These are phyloP conservation scores for Acer negundo DNA, from an alignment of 345 rosid genomes.

Conservation along the genomic window DNA sequence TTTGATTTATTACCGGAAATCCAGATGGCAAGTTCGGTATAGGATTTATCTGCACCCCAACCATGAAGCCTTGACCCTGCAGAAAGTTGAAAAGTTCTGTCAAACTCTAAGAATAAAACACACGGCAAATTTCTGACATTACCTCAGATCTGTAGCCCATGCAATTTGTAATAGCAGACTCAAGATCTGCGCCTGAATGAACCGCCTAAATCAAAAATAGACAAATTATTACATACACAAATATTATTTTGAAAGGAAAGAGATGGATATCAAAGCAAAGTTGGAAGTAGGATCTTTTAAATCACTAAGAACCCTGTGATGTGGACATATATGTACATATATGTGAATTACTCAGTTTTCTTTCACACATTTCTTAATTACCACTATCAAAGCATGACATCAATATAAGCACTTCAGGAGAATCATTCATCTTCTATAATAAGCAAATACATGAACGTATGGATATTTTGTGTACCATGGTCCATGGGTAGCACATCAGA, in stretches of 20 bases:
- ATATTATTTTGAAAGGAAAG: slow-evolving; percentile 2
- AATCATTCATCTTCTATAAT: slow-evolving; percentile 3
- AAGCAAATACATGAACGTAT: slow-evolving; percentile 7
- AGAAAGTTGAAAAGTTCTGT: slow-evolving; percentile 26
- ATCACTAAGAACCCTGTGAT: not conserved
- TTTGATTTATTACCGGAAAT: slow-evolving; percentile 63
- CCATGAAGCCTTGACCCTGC: slow-evolving; percentile 99
- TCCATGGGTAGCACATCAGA: slow-evolving; percentile 1
- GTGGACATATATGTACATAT: not conserved
- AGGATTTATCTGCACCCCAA: slow-evolving; percentile 94
- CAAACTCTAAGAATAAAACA: slow-evolving; percentile 24
- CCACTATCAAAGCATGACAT: not conserved
- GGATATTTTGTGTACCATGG: not conserved
- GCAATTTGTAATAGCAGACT: slow-evolving; percentile 91
- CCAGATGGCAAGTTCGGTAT: slow-evolving; percentile 88
- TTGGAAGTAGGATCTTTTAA: not conserved
- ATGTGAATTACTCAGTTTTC: not conserved
- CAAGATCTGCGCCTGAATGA: slow-evolving; percentile 99
- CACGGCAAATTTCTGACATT: slow-evolving; percentile 28
- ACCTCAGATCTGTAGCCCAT: slow-evolving; percentile 93
- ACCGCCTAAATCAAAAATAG: slow-evolving; percentile 68
- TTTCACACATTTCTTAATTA: not conserved
- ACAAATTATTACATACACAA: slow-evolving; percentile 6
- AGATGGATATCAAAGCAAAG: slow-evolving; percentile 16
- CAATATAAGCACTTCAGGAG: not conserved